These are phyloP conservation scores for Mycena venus DNA, from an alignment of 768 basidiomycete genomes.

Conservation along the genomic window DNA sequence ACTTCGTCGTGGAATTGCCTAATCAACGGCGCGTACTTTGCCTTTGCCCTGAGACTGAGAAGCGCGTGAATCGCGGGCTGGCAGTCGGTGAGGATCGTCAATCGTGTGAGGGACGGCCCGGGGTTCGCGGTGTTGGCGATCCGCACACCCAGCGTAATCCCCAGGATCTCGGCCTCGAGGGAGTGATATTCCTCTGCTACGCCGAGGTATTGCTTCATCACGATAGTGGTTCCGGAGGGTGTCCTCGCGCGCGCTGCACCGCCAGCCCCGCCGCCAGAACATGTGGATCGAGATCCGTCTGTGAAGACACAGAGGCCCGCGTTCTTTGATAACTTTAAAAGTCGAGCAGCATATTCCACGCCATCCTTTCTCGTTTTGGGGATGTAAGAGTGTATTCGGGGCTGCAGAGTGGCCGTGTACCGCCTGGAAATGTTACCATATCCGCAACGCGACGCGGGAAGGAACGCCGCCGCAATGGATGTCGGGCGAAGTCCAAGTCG, in stretches of 20 bases:
- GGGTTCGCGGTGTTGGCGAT: conserved; percentile 2
- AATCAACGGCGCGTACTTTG: neutral
- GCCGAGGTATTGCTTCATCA: conserved; percentile 25
- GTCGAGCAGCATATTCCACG: neutral
- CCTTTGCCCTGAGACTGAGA: neutral
- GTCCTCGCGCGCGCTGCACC: conserved; percentile 22
- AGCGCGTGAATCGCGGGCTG: conserved; percentile 21
- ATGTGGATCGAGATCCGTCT: conserved; percentile 14
- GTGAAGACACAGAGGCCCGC: conserved; percentile 15
- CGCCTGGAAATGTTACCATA: neutral
- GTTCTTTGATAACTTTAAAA: too few relatives aligned
- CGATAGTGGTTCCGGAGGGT: conserved; percentile 12
- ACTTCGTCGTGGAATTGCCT: conserved; percentile 12
- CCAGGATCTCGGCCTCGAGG: conserved; percentile 27
- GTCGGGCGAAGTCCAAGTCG: neutral
- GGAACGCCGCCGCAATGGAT: too few relatives aligned
- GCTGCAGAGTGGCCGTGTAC: neutral
- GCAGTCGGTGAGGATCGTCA: conserved; percentile 28
- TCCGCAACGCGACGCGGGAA: neutral
- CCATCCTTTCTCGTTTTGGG: neutral
- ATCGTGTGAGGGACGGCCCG: neutral
- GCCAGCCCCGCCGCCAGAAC: conserved; percentile 13
- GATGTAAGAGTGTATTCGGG: neutral
- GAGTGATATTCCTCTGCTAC: neutral
- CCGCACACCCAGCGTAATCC: conserved; percentile 5